Evolutionary conservation across 140 eudicot genomes (phyloP).

Genomic region (Oenanthe javanica): DNA sequence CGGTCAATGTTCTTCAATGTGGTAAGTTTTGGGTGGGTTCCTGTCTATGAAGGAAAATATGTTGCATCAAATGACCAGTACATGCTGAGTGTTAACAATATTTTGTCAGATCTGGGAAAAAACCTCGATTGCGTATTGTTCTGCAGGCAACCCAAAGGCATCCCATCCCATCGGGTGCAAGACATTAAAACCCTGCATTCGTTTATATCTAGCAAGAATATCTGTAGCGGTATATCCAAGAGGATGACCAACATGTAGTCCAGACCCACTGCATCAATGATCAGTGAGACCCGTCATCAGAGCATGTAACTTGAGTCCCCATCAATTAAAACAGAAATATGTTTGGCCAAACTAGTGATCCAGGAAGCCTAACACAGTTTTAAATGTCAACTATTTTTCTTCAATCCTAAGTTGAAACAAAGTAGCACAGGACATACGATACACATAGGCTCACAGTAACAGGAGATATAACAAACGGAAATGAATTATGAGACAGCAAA

Average conservation of each 20-base stretch:
- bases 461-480: background rate
- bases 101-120: background rate
- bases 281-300: conserved; percentile 7
- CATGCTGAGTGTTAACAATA: background rate
- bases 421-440: background rate
- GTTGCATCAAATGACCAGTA: background rate
- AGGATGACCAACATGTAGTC: conserved; percentile 98
- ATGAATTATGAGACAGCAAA: background rate
- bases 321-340: background rate
- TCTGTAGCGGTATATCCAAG: conserved; percentile 99
- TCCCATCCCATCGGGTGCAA: conserved; percentile 99
- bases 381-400: background rate
- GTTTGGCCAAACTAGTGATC: background rate
- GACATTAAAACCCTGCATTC: conserved; percentile 97
- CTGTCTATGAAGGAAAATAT: conserved; percentile 50
- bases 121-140: conserved; percentile 96
- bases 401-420: background rate
- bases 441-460: background rate
- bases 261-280: conserved; percentile 81
- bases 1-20: conserved; percentile 74
- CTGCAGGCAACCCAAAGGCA: conserved; percentile 98
- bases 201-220: conserved; percentile 86
- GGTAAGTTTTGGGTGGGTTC: conserved; percentile 89
- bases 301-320: background rate
- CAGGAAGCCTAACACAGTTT: background rate